Evolutionary conservation across 202 grass and related monocot species (phyloP).

Genomic region (Musa balbisiana): DNA sequence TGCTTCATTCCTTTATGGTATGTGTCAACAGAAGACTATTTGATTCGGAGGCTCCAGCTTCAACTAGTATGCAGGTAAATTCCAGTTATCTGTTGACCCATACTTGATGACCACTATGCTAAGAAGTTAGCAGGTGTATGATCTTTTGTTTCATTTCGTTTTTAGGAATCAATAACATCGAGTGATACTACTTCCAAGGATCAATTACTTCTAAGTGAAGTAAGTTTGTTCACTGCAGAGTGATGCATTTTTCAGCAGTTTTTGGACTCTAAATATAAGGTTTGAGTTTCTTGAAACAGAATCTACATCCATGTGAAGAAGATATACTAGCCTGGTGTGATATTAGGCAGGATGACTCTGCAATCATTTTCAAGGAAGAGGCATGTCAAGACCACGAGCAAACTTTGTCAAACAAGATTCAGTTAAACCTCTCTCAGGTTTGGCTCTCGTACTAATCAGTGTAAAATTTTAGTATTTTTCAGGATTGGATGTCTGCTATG

Average conservation of each 20-base stretch:
- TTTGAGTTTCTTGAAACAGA: neutral
- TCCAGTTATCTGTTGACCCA: neutral
- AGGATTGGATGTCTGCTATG: too few relatives aligned
- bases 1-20: conserved; percentile 30
- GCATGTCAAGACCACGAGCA: neutral
- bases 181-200: neutral
- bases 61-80: conserved; percentile 31
- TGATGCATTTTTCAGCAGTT: neutral
- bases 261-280: neutral
- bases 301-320: neutral
- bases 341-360: neutral
- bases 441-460: neutral
- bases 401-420: neutral
- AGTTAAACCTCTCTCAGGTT: neutral
- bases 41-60: conserved; percentile 25
- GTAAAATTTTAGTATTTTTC: neutral
- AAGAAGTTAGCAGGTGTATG: too few relatives aligned
- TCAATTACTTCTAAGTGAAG: neutral
- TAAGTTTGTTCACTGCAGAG: neutral
- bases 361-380: neutral
- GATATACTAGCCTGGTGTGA: neutral
- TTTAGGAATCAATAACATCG: neutral
- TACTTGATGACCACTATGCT: neutral
- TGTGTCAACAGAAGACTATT: conserved; percentile 57
- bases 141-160: neutral